phyloP scores from a whole-genome alignment of 2,329 filamentous ascomycete genomes.

The Fusarium sp. region DNA sequence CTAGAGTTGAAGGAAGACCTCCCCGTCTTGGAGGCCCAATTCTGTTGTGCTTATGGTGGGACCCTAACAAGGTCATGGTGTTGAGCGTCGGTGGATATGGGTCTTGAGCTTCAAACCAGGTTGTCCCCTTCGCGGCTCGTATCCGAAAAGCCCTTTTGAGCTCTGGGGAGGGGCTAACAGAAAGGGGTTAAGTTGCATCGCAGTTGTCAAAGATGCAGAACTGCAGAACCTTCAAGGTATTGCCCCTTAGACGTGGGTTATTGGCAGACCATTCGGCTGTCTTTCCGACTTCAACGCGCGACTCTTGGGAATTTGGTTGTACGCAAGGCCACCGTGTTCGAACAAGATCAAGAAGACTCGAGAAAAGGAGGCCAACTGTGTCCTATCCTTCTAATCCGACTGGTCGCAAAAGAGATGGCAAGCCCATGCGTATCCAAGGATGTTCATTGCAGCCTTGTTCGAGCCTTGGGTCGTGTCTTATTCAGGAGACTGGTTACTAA shows the following conservation, averaged over 20 bases:
- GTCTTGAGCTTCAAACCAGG: conserved; percentile 21
- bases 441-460: not conserved
- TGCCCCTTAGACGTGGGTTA: not conserved
- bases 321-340: conserved; percentile 19
- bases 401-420: not conserved
- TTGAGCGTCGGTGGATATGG: conserved; percentile 18
- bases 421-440: no score
- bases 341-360: conserved; percentile 3
- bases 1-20: conserved; percentile 27
- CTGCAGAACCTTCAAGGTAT: not conserved
- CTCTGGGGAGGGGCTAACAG: conserved; percentile 2
- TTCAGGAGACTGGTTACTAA: not conserved
- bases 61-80: conserved; percentile 21
- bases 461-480: not conserved
- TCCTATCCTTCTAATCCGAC: not conserved
- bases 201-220: not conserved
- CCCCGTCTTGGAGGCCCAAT: conserved; percentile 30
- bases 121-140: conserved; percentile 24
- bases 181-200: conserved; percentile 6
- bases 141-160: conserved; percentile 18
- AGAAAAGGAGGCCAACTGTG: not conserved
- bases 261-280: conserved; percentile 6
- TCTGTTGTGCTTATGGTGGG: conserved; percentile 17
- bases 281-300: conserved; percentile 3
- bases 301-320: conserved; percentile 2